phyloP scores from a whole-genome alignment of 495 filamentous ascomycete species.

The Parmelia sp. region DNA sequence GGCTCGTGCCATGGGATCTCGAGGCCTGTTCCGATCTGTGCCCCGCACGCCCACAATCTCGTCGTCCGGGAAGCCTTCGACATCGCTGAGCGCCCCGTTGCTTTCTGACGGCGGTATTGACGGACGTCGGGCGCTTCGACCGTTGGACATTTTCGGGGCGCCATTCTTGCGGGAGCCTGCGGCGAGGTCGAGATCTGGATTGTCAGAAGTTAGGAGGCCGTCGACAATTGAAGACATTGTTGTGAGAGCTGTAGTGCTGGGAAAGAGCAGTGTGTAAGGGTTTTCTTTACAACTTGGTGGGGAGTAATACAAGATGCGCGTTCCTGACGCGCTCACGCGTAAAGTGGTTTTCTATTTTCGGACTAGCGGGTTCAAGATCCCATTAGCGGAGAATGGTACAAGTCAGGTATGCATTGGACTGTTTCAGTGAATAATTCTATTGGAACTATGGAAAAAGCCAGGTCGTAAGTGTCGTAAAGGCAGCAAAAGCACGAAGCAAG shows the following conservation, averaged over 20 bases:
- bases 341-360: not conserved
- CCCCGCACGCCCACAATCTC: slow-evolving; percentile 50
- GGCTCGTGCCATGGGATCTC: slow-evolving; percentile 53
- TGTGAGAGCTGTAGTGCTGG: not conserved
- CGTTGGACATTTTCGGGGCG: slow-evolving; percentile 23
- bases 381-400: not conserved
- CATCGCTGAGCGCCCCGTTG: slow-evolving; percentile 50
- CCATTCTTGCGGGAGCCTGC: slow-evolving; percentile 22
- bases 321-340: slow-evolving; percentile 2
- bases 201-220: slow-evolving; percentile 47
- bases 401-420: not conserved
- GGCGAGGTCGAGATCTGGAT: slow-evolving; percentile 37
- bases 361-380: not conserved
- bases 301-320: not conserved
- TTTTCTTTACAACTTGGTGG: not conserved
- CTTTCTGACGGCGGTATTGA: slow-evolving; percentile 44
- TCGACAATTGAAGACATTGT: slow-evolving; percentile 50
- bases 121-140: slow-evolving; percentile 33
- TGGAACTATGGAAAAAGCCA: not conserved
- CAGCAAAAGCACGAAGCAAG: not conserved
- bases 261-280: not conserved
- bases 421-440: not conserved
- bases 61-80: slow-evolving; percentile 53
- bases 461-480: not conserved
- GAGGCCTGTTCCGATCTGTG: slow-evolving; percentile 51